Conservation (phyloP, 2,329 filamentous ascomycete species). For the Calonectria hongkongensis region DNA sequence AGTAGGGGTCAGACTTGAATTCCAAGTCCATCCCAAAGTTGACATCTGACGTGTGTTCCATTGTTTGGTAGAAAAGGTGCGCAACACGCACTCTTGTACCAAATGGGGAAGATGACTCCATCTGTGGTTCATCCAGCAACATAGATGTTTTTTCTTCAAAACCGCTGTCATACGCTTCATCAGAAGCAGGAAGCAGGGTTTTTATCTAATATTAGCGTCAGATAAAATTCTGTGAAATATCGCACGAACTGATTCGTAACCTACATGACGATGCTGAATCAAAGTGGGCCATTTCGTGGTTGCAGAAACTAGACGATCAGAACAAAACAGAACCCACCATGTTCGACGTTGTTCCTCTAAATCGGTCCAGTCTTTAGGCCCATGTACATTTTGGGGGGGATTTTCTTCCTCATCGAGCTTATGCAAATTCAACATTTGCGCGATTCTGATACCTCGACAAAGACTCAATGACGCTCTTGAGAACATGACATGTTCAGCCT, state of each 20-base stretch:
- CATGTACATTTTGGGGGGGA: not conserved
- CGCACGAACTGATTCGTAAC: not conserved
- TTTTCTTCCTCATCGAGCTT: slow-evolving; percentile 77
- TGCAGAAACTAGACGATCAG: slow-evolving; percentile 87
- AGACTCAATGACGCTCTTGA: slow-evolving; percentile 88
- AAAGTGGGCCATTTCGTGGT: slow-evolving; percentile 91
- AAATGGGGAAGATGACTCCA: slow-evolving; percentile 75
- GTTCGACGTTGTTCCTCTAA: slow-evolving; percentile 82
- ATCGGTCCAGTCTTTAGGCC: slow-evolving; percentile 86
- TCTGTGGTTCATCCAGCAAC: slow-evolving; percentile 71
- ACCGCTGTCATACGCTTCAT: slow-evolving; percentile 82
- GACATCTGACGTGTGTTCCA: slow-evolving; percentile 81
- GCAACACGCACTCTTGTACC: slow-evolving; percentile 83
- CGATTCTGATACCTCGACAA: slow-evolving; percentile 80
- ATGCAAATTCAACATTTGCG: slow-evolving; percentile 88
- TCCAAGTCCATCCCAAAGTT: slow-evolving; percentile 74
- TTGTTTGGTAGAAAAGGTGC: slow-evolving; percentile 84
- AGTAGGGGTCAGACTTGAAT: slow-evolving; percentile 72
- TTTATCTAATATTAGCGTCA: slow-evolving; percentile 69
- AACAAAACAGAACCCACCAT: slow-evolving; percentile 87
- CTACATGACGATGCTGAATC: slow-evolving; percentile 80
- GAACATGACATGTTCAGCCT: slow-evolving; percentile 88
- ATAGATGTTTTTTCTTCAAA: slow-evolving; percentile 76
- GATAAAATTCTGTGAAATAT: not conserved
- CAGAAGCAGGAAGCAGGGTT: slow-evolving; percentile 83